phyloP scores from a whole-genome alignment of 2,329 filamentous ascomycete genomes.

The Cercospora sp. region DNA sequence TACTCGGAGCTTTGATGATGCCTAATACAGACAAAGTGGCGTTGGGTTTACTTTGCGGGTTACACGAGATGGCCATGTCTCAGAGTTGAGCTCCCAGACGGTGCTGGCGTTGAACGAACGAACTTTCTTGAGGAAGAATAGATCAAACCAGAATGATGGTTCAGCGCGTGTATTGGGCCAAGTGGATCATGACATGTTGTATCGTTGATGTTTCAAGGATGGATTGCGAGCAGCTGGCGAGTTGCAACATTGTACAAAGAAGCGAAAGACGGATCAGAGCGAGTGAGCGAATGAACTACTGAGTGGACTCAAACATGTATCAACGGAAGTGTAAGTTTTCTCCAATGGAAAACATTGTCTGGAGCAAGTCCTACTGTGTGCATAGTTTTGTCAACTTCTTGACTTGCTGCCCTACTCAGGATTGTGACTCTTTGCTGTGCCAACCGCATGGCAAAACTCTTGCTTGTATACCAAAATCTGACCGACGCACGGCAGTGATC shows the following conservation, averaged over 20 bases:
- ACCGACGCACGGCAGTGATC: not conserved
- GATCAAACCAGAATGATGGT: not conserved
- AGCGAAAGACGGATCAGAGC: not conserved
- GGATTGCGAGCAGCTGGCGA: not conserved
- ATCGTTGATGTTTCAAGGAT: conserved; percentile 4
- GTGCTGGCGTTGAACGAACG: conserved; percentile 9
- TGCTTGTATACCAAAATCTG: not conserved
- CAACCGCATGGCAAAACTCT: not conserved
- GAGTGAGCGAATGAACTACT: not conserved
- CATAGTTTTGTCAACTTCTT: not conserved
- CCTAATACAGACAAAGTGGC: conserved; percentile 47
- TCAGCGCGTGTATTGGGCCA: not conserved
- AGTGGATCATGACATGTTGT: conserved; percentile 11
- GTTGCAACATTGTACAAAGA: conserved; percentile 1
- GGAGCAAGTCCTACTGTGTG: not conserved
- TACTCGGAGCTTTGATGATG: conserved; percentile 51
- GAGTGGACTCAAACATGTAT: not conserved
- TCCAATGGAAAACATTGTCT: not conserved
- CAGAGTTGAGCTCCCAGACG: conserved; percentile 9
- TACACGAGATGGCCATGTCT: conserved; percentile 41
- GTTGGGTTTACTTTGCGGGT: conserved; percentile 45
- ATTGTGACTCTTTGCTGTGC: not conserved
- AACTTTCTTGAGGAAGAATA: not conserved
- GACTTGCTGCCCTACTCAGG: not conserved
- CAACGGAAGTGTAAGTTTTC: not conserved